Conservation (phyloP, 2,329 filamentous ascomycete species). For the Alternaria ethzedia region DNA sequence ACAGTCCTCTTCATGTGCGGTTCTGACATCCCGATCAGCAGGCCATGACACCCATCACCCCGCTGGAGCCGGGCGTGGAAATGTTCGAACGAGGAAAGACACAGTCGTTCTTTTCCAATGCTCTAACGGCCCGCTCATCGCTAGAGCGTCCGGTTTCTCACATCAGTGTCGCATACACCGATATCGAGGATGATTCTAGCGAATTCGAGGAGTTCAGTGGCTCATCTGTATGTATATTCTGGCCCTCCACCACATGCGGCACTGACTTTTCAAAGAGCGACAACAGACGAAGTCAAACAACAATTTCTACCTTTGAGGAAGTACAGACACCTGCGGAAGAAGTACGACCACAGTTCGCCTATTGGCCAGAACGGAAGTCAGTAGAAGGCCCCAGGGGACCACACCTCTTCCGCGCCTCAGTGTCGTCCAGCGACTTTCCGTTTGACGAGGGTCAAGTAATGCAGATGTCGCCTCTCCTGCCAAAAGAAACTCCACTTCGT, state of each 20-base stretch:
- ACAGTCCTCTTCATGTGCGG: constrained; percentile 10
- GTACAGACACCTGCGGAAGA: constrained; percentile 71
- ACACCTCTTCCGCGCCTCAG: constrained; percentile 80
- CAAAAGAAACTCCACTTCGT: constrained; percentile 61
- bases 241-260: constrained; percentile 13
- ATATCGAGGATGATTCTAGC: constrained; percentile 66
- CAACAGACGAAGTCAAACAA: constrained; percentile 76
- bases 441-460: constrained; percentile 58
- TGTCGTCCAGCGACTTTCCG: constrained; percentile 61
- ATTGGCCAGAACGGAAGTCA: constrained; percentile 66
- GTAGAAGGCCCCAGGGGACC: constrained; percentile 84
- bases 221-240: constrained; percentile 66
- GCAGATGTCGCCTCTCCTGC: constrained; percentile 75
- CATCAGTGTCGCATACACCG: constrained; percentile 79
- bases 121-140: constrained; percentile 44
- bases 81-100: constrained; percentile 58
- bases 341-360: constrained; percentile 67
- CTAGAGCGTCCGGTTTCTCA: constrained; percentile 69
- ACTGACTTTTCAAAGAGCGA: constrained; percentile 57
- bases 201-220: constrained; percentile 59
- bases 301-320: constrained; percentile 86
- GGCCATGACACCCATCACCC: constrained; percentile 54
- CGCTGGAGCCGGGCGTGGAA: constrained; percentile 52
- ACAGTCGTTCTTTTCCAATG: constrained; percentile 65
- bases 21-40: constrained; percentile 44